Percentiles rank a stretch among this genome's conserved stretches.
Conservation (phyloP, 164 flowering plant genomes). For the Magnolia changhungtana region DNA sequence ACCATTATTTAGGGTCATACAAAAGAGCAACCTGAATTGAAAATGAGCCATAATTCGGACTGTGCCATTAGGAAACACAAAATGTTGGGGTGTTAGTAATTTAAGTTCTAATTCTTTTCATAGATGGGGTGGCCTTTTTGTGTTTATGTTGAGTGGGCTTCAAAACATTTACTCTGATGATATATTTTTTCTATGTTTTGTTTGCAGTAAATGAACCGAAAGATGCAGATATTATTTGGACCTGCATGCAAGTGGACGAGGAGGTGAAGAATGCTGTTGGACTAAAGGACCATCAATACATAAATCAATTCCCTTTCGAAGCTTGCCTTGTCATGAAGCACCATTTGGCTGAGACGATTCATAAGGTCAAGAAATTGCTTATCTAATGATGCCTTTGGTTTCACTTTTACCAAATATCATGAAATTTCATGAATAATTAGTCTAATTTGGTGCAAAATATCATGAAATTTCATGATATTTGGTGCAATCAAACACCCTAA, state of each 20-base stretch:
- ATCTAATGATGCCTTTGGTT: too few relatives aligned
- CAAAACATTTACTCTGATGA: background rate
- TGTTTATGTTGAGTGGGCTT: background rate
- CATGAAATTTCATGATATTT: too few relatives aligned
- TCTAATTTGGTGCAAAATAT: too few relatives aligned
- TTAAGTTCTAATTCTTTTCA: background rate
- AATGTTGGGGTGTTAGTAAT: background rate
- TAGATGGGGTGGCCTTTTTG: background rate
- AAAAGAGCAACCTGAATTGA: background rate
- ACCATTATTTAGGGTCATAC: too few relatives aligned
- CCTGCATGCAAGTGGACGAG: slow-evolving; percentile 79
- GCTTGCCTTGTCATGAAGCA: slow-evolving; percentile 99
- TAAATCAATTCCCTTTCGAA: slow-evolving; percentile 96
- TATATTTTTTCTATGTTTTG: background rate
- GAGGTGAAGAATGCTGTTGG: slow-evolving; percentile 72
- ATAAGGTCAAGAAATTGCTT: slow-evolving; percentile 49
- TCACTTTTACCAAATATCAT: too few relatives aligned
- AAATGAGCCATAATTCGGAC: background rate
- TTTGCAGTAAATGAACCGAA: slow-evolving; percentile 70
- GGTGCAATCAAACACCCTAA: too few relatives aligned
- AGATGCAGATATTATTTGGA: slow-evolving; percentile 97
- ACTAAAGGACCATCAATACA: slow-evolving; percentile 65
- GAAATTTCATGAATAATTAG: too few relatives aligned
- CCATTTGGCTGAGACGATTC: slow-evolving; percentile 89
- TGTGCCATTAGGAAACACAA: background rate